Evolutionary conservation across 306 rosid genomes (phyloP).

Genomic region (Oemleria cerasiformis): DNA sequence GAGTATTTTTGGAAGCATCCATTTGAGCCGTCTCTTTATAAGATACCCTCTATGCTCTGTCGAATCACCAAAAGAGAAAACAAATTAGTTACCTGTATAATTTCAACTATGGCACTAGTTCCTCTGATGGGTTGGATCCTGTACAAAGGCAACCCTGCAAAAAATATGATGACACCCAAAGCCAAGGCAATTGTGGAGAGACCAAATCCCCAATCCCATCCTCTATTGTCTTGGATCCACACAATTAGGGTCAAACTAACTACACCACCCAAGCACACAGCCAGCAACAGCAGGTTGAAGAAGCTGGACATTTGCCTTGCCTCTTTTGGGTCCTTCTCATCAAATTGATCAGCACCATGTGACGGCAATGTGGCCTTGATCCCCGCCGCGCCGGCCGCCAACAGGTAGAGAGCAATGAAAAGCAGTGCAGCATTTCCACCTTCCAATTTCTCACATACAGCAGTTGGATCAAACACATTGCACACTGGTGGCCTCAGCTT

Average conservation of each 20-base stretch:
- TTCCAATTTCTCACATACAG: conserved; percentile 42
- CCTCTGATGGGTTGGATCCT: conserved; percentile 53
- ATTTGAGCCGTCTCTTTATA: neutral
- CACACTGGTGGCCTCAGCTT: conserved; percentile 61
- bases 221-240: conserved; percentile 69
- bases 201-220: conserved; percentile 93
- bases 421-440: conserved; percentile 54
- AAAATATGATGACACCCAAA: conserved; percentile 44
- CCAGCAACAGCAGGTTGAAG: conserved; percentile 64
- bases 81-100: conserved; percentile 48
- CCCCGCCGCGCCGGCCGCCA: conserved; percentile 68
- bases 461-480: conserved; percentile 27
- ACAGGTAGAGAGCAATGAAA: conserved; percentile 54
- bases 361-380: conserved; percentile 73
- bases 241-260: conserved; percentile 69
- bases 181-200: conserved; percentile 52
- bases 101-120: conserved; percentile 55
- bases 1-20: neutral
- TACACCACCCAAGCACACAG: conserved; percentile 64
- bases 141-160: conserved; percentile 64
- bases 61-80: neutral
- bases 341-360: conserved; percentile 93
- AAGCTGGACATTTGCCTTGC: conserved; percentile 63
- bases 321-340: conserved; percentile 73
- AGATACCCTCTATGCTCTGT: neutral